phyloP scores from a whole-genome alignment of 2,329 filamentous ascomycete species.

The Dactylellina haptotyla region DNA sequence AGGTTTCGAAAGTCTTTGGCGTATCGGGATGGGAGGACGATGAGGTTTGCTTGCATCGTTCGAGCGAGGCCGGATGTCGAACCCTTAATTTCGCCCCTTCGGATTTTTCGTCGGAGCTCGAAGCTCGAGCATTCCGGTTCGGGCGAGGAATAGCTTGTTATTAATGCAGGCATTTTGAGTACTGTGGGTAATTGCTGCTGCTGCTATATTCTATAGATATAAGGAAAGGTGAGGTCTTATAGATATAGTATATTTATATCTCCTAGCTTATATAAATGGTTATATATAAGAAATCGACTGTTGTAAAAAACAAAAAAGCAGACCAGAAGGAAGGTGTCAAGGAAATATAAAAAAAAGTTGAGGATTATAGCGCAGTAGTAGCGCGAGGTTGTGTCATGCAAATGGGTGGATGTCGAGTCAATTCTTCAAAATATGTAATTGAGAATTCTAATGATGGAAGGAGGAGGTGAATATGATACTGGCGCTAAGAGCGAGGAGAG shows the following conservation, averaged over 20 bases:
- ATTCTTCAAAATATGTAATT: constrained; percentile 20
- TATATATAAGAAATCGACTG: neutral
- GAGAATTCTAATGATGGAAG: constrained; percentile 14
- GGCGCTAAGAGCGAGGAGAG: constrained; percentile 14
- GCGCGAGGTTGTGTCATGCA: constrained; percentile 30
- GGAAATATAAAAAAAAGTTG: constrained; percentile 13
- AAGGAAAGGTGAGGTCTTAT: neutral
- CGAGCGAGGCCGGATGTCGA: constrained; percentile 69
- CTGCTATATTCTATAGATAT: constrained; percentile 12
- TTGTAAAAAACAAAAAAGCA: neutral
- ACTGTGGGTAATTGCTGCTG: constrained; percentile 29
- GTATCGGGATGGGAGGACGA: constrained; percentile 69
- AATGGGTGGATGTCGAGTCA: constrained; percentile 6
- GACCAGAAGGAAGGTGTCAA: neutral
- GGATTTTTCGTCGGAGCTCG: constrained; percentile 47
- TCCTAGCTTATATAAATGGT: too few relatives aligned
- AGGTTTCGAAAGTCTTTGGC: constrained; percentile 70
- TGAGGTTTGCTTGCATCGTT: constrained; percentile 71
- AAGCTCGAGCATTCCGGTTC: constrained; percentile 46
- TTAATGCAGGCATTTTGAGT: constrained; percentile 45
- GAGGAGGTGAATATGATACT: constrained; percentile 11
- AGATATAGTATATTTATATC: neutral
- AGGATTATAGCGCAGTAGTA: constrained; percentile 20
- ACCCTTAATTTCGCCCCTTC: constrained; percentile 48
- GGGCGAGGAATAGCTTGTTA: constrained; percentile 38